Base-by-base conservation (phyloP, 202 grass and related monocot species). In the Brachypodium distachyon region DNA sequence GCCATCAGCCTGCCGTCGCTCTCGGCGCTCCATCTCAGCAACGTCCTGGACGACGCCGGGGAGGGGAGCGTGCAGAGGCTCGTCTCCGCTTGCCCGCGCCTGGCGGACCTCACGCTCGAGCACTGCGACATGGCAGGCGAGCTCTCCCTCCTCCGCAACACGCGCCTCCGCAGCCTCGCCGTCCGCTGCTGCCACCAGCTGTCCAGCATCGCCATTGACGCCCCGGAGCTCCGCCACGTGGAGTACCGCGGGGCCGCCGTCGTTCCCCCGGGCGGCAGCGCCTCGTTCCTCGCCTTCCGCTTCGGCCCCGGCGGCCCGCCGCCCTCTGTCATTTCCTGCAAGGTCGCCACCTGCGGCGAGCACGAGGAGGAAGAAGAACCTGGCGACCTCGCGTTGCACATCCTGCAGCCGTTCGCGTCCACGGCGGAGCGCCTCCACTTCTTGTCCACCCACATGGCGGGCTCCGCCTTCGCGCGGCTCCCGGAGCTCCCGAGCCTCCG, bases 111-210 rank as follows among this genome's bases (percentile, higher is more conserved):
- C 7, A 65, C 36, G 29, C 16, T 82, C 0, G 69, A 74, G 58
- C 36, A 25, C 25, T 74, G 69, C n/a, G 6, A 2, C 2, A 47
- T 2, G 8, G 25, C 65, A 58, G 25, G 12, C 46, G 1, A 7
- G 7, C 36, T 81, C 69, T 25, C 8, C 26, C 33, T 81, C 1
- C 34, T 8, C 46, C 0, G 1, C 25, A 28, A 41, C 43, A 59
- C 19, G 0, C 5, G 68, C 25, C 79, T 81, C 33, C 68, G 25
- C 34, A 22, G 57, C 46, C 57, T 81, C 21, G 63, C 17, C 22
- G 4, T 83, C 23, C 62, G 52, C 2, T 83, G 72, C 81, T 83
- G 72, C 72, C 40, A 76, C 61, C 11, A 5, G 0, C 81, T 83
- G 11, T 4, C 40, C 40, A 37, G 14, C 7, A 31, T 83, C 39